Evolutionary conservation across 305 asterid genomes (phyloP).

Genomic region (Stenogyne calaminthoides): DNA sequence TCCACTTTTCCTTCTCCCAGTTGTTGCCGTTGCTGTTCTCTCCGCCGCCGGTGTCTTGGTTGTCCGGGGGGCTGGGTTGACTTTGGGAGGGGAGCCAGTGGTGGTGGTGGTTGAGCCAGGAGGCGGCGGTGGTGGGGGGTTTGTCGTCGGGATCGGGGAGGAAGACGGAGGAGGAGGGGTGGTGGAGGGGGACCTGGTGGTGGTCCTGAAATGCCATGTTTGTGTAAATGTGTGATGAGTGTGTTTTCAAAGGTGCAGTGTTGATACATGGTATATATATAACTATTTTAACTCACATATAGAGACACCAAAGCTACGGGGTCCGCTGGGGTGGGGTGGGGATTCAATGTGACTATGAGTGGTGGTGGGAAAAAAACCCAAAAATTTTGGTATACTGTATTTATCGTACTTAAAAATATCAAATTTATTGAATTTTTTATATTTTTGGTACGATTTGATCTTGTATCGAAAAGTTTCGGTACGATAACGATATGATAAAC

Average conservation of each 20-base stretch:
- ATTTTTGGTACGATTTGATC: no score
- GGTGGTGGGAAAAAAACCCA: no score
- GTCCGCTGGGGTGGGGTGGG: background rate
- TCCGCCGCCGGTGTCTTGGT: no score
- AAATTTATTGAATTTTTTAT: no score
- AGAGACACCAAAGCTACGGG: background rate
- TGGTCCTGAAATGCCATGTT: constrained; percentile 60
- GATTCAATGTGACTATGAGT: background rate
- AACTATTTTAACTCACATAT: background rate
- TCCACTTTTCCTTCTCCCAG: constrained; percentile 67
- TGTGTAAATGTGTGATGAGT: constrained; percentile 21
- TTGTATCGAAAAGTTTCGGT: no score
- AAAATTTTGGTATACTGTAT: no score
- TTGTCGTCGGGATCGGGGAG: constrained; percentile 38
- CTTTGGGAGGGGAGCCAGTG: constrained; percentile 49
- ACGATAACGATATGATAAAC: no score
- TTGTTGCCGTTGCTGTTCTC: constrained; percentile 24
- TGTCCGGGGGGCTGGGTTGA: constrained; percentile 38
- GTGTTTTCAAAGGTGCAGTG: constrained; percentile 20
- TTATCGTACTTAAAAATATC: no score
- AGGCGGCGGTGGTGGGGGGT: constrained; percentile 33
- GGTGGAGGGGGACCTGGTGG: constrained; percentile 34
- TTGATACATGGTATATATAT: background rate
- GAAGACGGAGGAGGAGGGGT: constrained; percentile 33
- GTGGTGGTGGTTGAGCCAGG: no score